Base-by-base conservation (phyloP, 306 rosid genomes). In the Cyclanthera cordifolia region DNA sequence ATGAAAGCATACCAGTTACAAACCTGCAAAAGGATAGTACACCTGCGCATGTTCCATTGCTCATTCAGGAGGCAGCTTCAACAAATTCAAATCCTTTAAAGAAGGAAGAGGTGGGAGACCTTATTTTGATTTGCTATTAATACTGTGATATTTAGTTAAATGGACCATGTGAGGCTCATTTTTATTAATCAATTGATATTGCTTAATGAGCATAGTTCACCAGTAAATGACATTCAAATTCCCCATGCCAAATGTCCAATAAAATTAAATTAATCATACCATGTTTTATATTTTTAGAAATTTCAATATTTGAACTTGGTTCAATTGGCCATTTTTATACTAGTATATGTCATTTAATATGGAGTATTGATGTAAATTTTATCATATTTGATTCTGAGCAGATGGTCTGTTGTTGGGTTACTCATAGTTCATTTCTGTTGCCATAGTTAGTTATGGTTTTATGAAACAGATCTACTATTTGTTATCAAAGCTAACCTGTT, bases 31-130 rank as follows among this genome's bases (percentile, higher is more conserved):
- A 69, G 63, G 70, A 78, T 72, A 77, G 24, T 64, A 7, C 70
- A 11, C 77, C 86, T 50, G 89, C 76, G 53, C 89, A 85, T 76
- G 69, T 75, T 75, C 99, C 96, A 27, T 77, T 94, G 85, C 91
- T 94, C 25, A 34, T 78, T 23, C 82, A 58, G 51, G 81, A 79
- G 74, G 67, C 45, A 45, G 43, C 39, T 53, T 69, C 79, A 69
- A 70, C 52, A 55, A 48, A 24, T 67, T 37, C 86, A 60, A 75
- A 76, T 81, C 52, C 69, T 60, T 61, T 84, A 49, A 67, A 67
- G 56, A 81, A 69, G 56, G 58, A 70, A 41, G 84, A 77, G 95
- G 99, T 94, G 74, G 74, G 86, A 73, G 57, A 23, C 54, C 72
- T 68, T 61, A 72, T 25, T 57, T 24, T 39, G 15, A 17, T 50